Evolutionary conservation across 495 filamentous ascomycete genomes (phyloP).

Genomic region (Entonaema liquescens): DNA sequence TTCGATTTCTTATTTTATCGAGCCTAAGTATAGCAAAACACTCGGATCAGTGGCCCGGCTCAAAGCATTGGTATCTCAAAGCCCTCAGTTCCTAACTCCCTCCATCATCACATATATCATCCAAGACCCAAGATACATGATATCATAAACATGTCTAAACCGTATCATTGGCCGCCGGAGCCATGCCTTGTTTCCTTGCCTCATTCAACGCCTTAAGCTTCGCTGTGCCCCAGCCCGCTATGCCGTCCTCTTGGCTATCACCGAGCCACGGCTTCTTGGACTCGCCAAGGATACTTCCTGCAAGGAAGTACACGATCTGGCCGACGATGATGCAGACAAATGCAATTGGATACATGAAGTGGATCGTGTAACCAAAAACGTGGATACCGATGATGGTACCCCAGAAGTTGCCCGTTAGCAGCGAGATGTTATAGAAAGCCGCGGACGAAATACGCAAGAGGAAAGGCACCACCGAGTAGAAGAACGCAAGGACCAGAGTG

Average conservation of each 20-base stretch:
- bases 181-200: conserved; percentile 50
- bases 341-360: conserved; percentile 94
- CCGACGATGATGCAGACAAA: conserved; percentile 91
- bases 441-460: conserved; percentile 87
- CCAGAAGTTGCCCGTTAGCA: conserved; percentile 98
- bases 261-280: conserved; percentile 95
- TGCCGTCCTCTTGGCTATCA: conserved; percentile 79
- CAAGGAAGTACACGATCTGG: conserved; percentile 82
- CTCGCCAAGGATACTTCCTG: conserved; percentile 81
- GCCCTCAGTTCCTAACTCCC: neutral
- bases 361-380: conserved; percentile 81
- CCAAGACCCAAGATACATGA: neutral
- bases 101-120: neutral
- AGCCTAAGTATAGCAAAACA: neutral
- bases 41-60: neutral
- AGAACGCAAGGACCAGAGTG: conserved; percentile 80
- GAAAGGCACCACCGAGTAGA: conserved; percentile 88
- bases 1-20: neutral
- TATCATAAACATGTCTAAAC: conserved; percentile 8
- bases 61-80: conserved; percentile 8
- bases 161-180: conserved; percentile 2
- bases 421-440: conserved; percentile 95
- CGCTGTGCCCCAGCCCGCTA: conserved; percentile 86
- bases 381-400: conserved; percentile 87
- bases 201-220: conserved; percentile 76